Evolutionary conservation across 345 rosid genomes (phyloP), one percentile per base, ranked within the genome.

Genomic region (Raphanus raphanistrum): DNA sequence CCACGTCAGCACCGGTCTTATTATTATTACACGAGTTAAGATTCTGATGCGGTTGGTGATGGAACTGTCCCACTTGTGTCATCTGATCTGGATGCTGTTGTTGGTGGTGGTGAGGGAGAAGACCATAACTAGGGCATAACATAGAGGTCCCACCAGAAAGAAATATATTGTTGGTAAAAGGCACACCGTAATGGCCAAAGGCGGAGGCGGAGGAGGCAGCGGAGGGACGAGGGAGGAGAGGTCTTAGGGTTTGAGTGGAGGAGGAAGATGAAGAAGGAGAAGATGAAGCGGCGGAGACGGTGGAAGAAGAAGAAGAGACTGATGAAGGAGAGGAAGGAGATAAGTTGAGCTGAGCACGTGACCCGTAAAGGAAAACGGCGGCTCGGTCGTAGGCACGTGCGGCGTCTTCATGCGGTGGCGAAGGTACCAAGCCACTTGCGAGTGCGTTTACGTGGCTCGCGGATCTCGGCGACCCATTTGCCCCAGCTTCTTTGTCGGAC

Each of bases 371-470:
- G 36, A 90, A 82, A 41, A 88, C 58, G 17, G 97, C 97, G 6
- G 95, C 97, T 7, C 94, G 91, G 85, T 92, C 97, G 41, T 90
- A 92, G 5, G 97, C 97, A 13, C 93, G 89, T 9, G 97, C 97
- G 8, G 97, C 97, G 28, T 88, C 97, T 84, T 92, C 95, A n/a
- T 0, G 95, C 97, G 8, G 97, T 87, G 36, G 92, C 68, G 77
- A 92, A 92, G 45, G 97, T 90, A 12, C 97, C 95, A 3, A 90
- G 93, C 97, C 97, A 92, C 79, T 88, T 92, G 0, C 95, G 86
- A 17, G 90, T 86, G 17, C 97, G 86, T 75, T 88, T 90, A 61
- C 93, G 82, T 2, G 97, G 93, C 73, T 92, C 93, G 0, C 93
- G 86, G 84, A 87, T 89, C 89, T 89, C 93, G 8, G 91, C 93